Percentiles rank a stretch among this genome's conserved stretches.
phyloP scores from a whole-genome alignment of 176 grass and related monocot species.

The Carex scoparia region DNA sequence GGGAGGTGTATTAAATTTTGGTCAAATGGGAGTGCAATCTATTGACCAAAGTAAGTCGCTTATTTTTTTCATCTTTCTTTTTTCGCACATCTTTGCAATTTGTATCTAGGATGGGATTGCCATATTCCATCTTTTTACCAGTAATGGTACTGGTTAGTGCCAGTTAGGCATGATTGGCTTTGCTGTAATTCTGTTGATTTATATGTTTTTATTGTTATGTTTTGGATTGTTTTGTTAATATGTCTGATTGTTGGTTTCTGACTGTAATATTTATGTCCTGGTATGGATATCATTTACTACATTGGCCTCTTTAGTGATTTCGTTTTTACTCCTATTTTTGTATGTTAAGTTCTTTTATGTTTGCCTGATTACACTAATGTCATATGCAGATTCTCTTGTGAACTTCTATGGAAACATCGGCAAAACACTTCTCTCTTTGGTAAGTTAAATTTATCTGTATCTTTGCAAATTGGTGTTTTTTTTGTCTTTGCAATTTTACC shows the following conservation, averaged over 20 bases:
- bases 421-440: constrained; percentile 90
- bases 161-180: not conserved
- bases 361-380: constrained; percentile 1
- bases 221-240: constrained; percentile 11
- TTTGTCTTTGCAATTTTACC: not conserved
- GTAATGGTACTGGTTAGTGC: not conserved
- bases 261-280: not conserved
- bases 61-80: not conserved
- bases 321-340: not conserved
- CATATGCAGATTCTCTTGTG: constrained; percentile 61
- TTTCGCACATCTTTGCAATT: not conserved
- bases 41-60: constrained; percentile 75
- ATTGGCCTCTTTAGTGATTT: not conserved
- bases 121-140: constrained; percentile 3
- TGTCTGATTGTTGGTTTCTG: not conserved
- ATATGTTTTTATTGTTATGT: not conserved
- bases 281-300: not conserved
- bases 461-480: not conserved
- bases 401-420: constrained; percentile 98
- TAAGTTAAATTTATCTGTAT: constrained; percentile 31
- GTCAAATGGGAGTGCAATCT: constrained; percentile 89
- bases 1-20: constrained; percentile 80
- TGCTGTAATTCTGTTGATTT: not conserved
- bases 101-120: constrained; percentile 17
- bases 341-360: not conserved